A percentile compares a stretch with the other conserved stretches of the same genome.
Evolutionary conservation across 139 green algal genomes (phyloP).

Genomic region (Chlamydomonas asymmetrica): DNA sequence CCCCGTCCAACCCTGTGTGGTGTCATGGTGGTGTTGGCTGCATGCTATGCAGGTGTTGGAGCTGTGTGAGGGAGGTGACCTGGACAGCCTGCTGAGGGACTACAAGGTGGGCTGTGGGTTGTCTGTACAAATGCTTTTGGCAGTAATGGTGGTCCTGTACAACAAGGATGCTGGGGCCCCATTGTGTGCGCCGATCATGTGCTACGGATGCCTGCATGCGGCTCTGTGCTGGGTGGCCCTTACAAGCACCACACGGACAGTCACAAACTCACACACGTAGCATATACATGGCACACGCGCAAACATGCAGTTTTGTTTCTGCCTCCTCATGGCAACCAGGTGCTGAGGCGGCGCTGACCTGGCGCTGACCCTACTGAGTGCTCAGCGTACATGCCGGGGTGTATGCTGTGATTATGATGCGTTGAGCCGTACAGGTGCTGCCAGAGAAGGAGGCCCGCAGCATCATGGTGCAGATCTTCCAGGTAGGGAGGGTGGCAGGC

Average conservation of each 20-base stretch:
- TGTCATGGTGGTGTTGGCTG: no score
- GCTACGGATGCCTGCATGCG: neutral
- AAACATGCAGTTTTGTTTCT: no score
- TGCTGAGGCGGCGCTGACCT: no score
- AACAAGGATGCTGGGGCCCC: no score
- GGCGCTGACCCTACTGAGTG: no score
- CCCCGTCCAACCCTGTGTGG: no score
- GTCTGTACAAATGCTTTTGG: no score
- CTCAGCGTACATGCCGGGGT: neutral
- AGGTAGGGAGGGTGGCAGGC: neutral
- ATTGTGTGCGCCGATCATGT: neutral
- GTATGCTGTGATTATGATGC: neutral
- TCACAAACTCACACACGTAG: neutral
- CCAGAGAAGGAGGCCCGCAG: constrained; percentile 83
- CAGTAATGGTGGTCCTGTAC: no score
- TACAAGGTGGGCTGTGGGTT: constrained; percentile 60
- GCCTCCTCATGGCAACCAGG: no score
- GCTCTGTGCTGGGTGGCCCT: neutral
- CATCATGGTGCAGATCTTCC: constrained; percentile 67
- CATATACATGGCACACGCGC: no score
- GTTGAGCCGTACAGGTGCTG: constrained; percentile 61
- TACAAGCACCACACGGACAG: neutral
- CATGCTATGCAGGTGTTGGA: no score
- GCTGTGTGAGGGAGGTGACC: constrained; percentile 81
- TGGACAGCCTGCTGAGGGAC: constrained; percentile 79